Evolutionary conservation across 352 stramenopile genomes (phyloP).

Genomic region (Phytophthora megakarya): DNA sequence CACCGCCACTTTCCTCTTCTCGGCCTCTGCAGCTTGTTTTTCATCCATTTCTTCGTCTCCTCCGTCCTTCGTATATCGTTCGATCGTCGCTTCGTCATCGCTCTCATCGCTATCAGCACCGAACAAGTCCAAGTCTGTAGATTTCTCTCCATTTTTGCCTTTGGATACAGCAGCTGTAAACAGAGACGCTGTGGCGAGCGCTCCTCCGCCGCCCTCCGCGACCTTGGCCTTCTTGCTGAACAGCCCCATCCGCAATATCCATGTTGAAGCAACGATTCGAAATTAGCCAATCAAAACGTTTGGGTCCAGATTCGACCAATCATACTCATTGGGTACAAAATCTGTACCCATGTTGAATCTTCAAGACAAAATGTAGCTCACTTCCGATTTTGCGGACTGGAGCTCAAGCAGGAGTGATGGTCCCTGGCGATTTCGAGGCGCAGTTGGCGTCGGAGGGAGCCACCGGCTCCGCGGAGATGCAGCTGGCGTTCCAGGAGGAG

Average conservation of each 20-base stretch:
- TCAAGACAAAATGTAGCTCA: conserved; percentile 9
- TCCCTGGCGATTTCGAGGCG: conserved; percentile 21
- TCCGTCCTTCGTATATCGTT: conserved; percentile 58
- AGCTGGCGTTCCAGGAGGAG: conserved; percentile 36
- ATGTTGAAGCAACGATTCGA: conserved; percentile 24
- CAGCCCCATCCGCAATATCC: conserved; percentile 39
- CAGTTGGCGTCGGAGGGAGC: conserved; percentile 34
- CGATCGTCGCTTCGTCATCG: conserved; percentile 80
- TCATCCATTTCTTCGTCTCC: conserved; percentile 31
- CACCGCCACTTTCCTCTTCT: conserved; percentile 71
- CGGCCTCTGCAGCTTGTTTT: conserved; percentile 31
- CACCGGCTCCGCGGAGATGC: conserved; percentile 17
- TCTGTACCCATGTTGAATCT: conserved; percentile 2
- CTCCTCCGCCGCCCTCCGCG: conserved; percentile 41
- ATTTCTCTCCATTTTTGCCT: conserved; percentile 21
- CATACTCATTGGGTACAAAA: background rate
- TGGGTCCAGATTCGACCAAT: background rate
- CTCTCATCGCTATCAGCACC: conserved; percentile 79
- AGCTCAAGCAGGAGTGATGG: conserved; percentile 31
- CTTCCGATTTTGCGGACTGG: conserved; percentile 9
- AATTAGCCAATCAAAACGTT: background rate
- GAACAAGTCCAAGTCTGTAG: conserved; percentile 59
- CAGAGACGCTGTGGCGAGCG: conserved; percentile 3
- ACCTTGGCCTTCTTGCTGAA: conserved; percentile 42
- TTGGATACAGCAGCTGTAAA: conserved; percentile 3